Percentiles rank a stretch among this genome's conserved stretches.
phyloP scores from a whole-genome alignment of 1,284 basidiomycete species.

The Ustilago bromivora region DNA sequence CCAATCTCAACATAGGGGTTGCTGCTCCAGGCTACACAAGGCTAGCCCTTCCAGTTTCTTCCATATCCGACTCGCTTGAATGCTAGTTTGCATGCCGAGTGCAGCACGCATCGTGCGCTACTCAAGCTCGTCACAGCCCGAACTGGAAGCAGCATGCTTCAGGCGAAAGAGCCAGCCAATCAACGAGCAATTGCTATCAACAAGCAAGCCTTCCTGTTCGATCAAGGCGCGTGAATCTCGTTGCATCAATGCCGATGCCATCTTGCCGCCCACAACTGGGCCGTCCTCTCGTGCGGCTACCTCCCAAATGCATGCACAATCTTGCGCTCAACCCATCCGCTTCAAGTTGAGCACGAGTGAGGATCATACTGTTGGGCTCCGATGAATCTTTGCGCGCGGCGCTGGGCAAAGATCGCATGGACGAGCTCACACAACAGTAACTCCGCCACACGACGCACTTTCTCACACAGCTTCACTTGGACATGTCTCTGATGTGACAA shows the following conservation, averaged over 20 bases:
- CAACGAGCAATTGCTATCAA: not conserved
- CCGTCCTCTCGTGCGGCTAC: not conserved
- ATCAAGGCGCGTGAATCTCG: constrained; percentile 1
- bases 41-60: not conserved
- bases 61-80: constrained; percentile 1
- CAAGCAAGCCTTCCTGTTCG: not conserved
- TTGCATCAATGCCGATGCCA: constrained; percentile 3
- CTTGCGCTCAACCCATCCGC: constrained; percentile 9
- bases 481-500: not conserved
- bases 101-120: not conserved
- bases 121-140: not conserved
- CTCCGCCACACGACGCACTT: not conserved
- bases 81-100: not conserved
- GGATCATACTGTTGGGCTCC: not conserved
- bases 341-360: not conserved
- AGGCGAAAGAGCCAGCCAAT: constrained; percentile 10
- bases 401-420: not conserved
- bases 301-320: not conserved
- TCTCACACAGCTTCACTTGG: not conserved
- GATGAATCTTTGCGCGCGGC: not conserved
- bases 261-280: not conserved
- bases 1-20: constrained; percentile 8
- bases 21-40: not conserved
- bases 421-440: no score
- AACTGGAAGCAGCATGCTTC: not conserved